phyloP scores from a whole-genome alignment of 2,329 filamentous ascomycete species.

The Pseudocercospora fijiensis region DNA sequence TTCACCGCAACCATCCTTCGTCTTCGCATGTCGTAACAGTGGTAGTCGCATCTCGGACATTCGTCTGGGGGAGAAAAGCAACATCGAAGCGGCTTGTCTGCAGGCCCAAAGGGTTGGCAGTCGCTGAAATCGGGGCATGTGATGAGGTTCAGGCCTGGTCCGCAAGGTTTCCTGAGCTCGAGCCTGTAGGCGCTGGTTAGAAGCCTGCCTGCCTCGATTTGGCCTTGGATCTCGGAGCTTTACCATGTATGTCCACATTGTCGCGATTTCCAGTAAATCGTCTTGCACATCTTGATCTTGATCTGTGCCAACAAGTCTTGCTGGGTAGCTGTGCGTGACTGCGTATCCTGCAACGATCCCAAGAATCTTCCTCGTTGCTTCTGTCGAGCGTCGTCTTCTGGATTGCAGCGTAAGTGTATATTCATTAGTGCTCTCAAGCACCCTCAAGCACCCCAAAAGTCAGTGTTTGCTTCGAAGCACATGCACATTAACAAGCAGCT shows the following conservation, averaged over 20 bases:
- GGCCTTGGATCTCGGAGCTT: neutral
- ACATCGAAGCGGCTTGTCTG: constrained; percentile 27
- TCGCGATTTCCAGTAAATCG: constrained; percentile 46
- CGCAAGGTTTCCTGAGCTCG: constrained; percentile 48
- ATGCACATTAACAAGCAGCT: neutral
- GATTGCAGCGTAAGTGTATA: neutral
- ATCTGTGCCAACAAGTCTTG: neutral
- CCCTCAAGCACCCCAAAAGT: neutral
- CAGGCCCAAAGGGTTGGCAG: constrained; percentile 28
- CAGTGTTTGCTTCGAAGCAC: no score
- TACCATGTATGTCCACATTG: constrained; percentile 52
- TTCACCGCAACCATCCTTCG: constrained; percentile 29
- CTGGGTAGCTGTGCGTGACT: neutral
- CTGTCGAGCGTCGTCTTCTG: neutral
- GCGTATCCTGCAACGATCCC: neutral
- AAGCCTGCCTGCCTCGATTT: neutral
- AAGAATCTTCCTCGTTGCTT: neutral
- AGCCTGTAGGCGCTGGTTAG: constrained; percentile 32
- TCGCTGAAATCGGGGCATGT: constrained; percentile 42
- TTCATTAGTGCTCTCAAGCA: neutral
- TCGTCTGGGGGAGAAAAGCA: constrained; percentile 23
- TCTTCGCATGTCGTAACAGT: constrained; percentile 29
- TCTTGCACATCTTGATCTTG: constrained; percentile 48
- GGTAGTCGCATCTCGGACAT: constrained; percentile 35
- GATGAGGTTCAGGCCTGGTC: constrained; percentile 41